Base-by-base conservation (phyloP, 495 filamentous ascomycete genomes). In the Letharia columbiana region DNA sequence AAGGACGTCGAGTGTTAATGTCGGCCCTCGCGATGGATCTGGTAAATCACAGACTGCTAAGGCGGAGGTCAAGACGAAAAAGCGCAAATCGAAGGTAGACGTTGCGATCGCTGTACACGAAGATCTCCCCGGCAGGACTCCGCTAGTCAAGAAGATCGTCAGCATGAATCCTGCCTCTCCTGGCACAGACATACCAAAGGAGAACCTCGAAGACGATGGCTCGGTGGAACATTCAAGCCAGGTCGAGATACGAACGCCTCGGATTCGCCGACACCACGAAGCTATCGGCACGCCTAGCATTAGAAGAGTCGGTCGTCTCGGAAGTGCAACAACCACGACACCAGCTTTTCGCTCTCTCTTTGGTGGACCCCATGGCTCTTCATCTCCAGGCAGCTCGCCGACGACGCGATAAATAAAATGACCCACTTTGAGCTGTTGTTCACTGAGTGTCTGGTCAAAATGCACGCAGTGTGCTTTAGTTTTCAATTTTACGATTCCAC, bases 161-260 rank as follows among this genome's bases (percentile, higher is more conserved):
- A 44, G 54, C 20, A 61, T 56, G 7, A 61, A 62, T 23, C 67
- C 62, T 6, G 57, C 39, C 17, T 68, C 67, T 28, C 67, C 62
- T 6, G 67, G 67, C 37, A 65, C 62, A 49, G 67, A 68, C 49
- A 42, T 68, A 15, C 62, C 67, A n/a, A 68, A 65, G 33, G 67
- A 68, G 33, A 68, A 68, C 11, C 58, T 68, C 8, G 33, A 39
- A 18, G 56, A 23, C 4, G 41, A 60, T 35, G 60, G 60, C 13
- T 47, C 42, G 3, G 33, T 37, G 18, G 63, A 60, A 6, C 20
- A 60, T 39, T 65, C 63, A 7, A 60, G 63, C 47, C 63, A 60
- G 12, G 41, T 39, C n/a, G 42, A 42, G 35, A 40, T 31, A 10
- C 39, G 41, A 37, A 65, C 52, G 23, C 56, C 63, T 40, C 37